Conservation (phyloP, 2,329 filamentous ascomycete genomes). For the Claviceps sp. region DNA sequence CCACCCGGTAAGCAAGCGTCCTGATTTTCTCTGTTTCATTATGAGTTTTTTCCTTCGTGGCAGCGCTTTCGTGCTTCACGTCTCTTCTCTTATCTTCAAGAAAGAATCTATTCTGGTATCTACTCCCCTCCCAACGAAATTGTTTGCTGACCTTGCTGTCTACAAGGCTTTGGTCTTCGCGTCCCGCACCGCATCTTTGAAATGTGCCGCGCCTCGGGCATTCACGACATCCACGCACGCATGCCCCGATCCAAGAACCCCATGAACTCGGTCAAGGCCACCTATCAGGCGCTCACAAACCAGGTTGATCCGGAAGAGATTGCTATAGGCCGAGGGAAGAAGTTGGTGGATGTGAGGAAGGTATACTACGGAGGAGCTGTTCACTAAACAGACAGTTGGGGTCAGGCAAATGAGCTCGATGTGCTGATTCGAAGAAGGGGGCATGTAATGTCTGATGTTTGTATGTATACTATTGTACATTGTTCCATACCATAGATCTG, state of each 20-base stretch:
- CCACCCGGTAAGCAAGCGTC: conserved; percentile 60
- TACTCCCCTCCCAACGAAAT: too few relatives aligned
- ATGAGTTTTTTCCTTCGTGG: not conserved
- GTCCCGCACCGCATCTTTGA: conserved; percentile 88
- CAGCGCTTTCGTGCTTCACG: not conserved
- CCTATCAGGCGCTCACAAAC: conserved; percentile 66
- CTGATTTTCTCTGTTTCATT: not conserved
- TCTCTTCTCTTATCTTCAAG: not conserved
- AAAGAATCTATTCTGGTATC: not conserved
- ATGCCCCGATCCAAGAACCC: conserved; percentile 82
- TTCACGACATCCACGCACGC: conserved; percentile 71
- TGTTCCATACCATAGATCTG: not conserved
- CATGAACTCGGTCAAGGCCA: conserved; percentile 95
- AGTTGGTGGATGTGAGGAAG: conserved; percentile 89
- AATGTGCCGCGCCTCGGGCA: conserved; percentile 76
- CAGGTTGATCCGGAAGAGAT: conserved; percentile 84
- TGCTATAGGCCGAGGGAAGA: conserved; percentile 79
- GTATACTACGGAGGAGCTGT: conserved; percentile 86
- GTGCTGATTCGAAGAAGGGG: not conserved
- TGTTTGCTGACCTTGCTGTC: not conserved
- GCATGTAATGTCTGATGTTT: not conserved
- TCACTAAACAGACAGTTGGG: conserved; percentile 27
- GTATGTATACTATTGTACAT: not conserved
- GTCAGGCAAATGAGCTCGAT: not conserved
- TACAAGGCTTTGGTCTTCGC: conserved; percentile 82